phyloP scores from a whole-genome alignment of 2,329 filamentous ascomycete species.

The Aspergillus jensenii region DNA sequence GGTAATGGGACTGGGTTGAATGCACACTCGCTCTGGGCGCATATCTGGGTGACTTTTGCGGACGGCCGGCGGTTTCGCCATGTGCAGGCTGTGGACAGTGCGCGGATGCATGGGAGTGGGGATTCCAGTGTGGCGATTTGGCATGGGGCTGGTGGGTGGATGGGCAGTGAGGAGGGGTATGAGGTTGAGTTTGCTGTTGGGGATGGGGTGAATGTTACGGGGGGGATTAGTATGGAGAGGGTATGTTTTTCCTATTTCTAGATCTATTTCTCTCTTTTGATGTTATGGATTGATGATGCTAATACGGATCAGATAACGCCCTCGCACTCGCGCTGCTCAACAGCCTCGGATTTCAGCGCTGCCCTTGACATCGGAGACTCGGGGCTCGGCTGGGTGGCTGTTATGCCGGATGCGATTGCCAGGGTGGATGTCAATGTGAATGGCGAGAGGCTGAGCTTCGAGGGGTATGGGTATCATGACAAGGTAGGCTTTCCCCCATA shows the following conservation, averaged over 20 bases:
- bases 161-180: background rate
- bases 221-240: conserved; percentile 11
- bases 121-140: background rate
- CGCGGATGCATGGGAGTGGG: background rate
- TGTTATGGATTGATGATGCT: background rate
- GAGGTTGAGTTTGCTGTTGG: conserved; percentile 11
- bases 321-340: conserved; percentile 8
- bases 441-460: conserved; percentile 33
- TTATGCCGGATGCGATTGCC: conserved; percentile 36
- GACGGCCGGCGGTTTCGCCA: conserved; percentile 15
- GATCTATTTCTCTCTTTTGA: too few species aligned
- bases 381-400: conserved; percentile 39
- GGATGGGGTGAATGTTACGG: background rate
- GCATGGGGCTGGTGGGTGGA: conserved; percentile 1
- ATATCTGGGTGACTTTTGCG: conserved; percentile 27
- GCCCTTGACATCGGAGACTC: background rate
- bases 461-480: conserved; percentile 47
- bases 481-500: conserved; percentile 30
- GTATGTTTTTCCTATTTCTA: background rate
- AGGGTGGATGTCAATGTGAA: conserved; percentile 30
- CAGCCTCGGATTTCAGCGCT: background rate
- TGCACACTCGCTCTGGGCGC: conserved; percentile 19
- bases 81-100: background rate
- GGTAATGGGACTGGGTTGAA: background rate
- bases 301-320: background rate